Evolutionary conservation across 208 protist species (phyloP).

Genomic region (Sergeia podlipaevii): DNA sequence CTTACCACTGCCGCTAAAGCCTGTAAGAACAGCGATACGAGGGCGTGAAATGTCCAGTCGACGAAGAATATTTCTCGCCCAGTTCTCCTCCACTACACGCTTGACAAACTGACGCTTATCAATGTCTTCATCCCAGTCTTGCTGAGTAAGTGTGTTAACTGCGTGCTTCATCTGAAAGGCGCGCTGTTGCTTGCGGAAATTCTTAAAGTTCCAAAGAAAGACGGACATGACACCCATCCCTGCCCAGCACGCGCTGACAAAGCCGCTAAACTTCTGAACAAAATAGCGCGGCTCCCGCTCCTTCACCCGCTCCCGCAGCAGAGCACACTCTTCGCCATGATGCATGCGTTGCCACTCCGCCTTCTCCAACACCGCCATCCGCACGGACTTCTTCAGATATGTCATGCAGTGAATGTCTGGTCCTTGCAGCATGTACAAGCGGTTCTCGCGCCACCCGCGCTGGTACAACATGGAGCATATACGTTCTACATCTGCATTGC

Average conservation of each 20-base stretch:
- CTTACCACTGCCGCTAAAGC: conserved; percentile 52
- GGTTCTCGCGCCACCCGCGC: conserved; percentile 55
- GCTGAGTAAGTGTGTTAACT: conserved; percentile 56
- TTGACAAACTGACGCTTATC: conserved; percentile 23
- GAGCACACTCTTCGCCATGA: conserved; percentile 44
- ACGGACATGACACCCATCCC: conserved; percentile 58
- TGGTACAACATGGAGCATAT: conserved; percentile 50
- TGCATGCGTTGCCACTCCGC: conserved; percentile 60
- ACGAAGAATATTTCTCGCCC: conserved; percentile 64
- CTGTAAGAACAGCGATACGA: conserved; percentile 58
- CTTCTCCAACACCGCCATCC: conserved; percentile 57
- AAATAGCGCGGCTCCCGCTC: conserved; percentile 63
- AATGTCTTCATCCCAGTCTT: conserved; percentile 9
- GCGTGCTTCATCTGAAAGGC: conserved; percentile 63
- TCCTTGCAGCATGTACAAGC: conserved; percentile 42
- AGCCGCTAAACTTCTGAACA: conserved; percentile 66
- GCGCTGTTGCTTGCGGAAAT: conserved; percentile 49
- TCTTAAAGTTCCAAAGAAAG: conserved; percentile 71
- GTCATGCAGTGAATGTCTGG: conserved; percentile 42
- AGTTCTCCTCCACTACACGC: conserved; percentile 60
- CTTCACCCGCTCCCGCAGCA: conserved; percentile 60
- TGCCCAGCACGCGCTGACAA: conserved; percentile 61
- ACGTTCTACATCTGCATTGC: conserved; percentile 37
- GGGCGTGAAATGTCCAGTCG: conserved; percentile 64
- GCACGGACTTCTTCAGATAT: conserved; percentile 48